These are phyloP conservation scores for Cystobasidium slooffiae DNA, from an alignment of 1,284 basidiomycete genomes.

Conservation along the genomic window DNA sequence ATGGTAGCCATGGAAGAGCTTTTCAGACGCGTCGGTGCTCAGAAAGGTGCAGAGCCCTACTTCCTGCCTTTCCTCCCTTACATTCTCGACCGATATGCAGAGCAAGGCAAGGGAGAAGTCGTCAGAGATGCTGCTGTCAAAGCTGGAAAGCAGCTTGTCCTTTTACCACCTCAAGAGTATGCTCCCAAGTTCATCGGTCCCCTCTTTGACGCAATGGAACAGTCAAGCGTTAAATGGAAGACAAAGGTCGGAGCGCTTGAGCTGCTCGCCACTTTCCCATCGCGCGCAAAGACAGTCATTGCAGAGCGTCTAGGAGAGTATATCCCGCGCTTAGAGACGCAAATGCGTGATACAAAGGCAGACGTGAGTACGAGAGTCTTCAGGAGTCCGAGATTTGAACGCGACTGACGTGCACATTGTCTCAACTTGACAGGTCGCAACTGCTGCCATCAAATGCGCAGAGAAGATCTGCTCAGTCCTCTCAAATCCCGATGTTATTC, in stretches of 20 bases:
- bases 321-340: conserved; percentile 82
- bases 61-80: conserved; percentile 77
- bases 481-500: conserved; percentile 89
- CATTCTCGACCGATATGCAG: conserved; percentile 85
- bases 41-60: conserved; percentile 77
- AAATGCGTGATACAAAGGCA: conserved; percentile 97
- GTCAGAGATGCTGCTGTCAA: conserved; percentile 79
- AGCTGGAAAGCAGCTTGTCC: conserved; percentile 84
- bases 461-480: conserved; percentile 88
- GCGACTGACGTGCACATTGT: conserved; percentile 25
- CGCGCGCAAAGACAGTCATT: conserved; percentile 72
- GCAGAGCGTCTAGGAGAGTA: conserved; percentile 81
- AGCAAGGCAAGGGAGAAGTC: conserved; percentile 81
- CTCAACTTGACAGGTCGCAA: conserved; percentile 68
- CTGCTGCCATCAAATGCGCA: conserved; percentile 88
- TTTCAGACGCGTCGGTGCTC: conserved; percentile 58
- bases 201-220: conserved; percentile 75
- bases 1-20: conserved; percentile 67
- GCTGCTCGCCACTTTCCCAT: conserved; percentile 51
- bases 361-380: conserved; percentile 66
- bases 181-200: conserved; percentile 71
- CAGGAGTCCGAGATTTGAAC: conserved; percentile 30
- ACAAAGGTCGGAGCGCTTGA: conserved; percentile 94
- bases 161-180: conserved; percentile 82
- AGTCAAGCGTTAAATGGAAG: conserved; percentile 80